Evolutionary conservation across 2,329 filamentous ascomycete genomes (phyloP).

Genomic region (Aspergillus sp.): DNA sequence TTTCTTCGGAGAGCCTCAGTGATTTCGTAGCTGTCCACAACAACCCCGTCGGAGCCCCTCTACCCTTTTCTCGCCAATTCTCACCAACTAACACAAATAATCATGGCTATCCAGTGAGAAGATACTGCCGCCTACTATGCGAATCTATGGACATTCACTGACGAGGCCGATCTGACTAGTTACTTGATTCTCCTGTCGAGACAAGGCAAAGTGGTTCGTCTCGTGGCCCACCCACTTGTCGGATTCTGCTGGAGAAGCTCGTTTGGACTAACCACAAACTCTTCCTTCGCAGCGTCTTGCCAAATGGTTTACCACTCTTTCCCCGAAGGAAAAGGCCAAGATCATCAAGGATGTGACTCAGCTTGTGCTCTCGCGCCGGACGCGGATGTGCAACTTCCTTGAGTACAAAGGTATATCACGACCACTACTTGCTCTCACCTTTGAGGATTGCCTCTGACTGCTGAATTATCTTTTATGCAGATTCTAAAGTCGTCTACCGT

Average conservation of each 20-base stretch:
- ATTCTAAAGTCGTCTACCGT: slow-evolving; percentile 97
- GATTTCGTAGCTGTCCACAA: not conserved
- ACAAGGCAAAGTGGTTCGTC: slow-evolving; percentile 95
- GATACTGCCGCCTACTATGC: not conserved
- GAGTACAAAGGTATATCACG: slow-evolving; percentile 80
- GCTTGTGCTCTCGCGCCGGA: slow-evolving; percentile 88
- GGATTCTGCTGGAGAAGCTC: slow-evolving; percentile 13
- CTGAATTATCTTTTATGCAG: slow-evolving; percentile 41
- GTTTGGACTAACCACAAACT: slow-evolving; percentile 21
- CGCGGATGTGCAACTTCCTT: slow-evolving; percentile 99
- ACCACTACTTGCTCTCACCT: slow-evolving; percentile 1
- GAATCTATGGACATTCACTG: slow-evolving; percentile 8
- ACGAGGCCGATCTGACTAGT: slow-evolving; percentile 45
- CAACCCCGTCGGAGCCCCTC: not conserved
- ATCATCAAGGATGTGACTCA: slow-evolving; percentile 99
- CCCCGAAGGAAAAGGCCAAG: slow-evolving; percentile 97
- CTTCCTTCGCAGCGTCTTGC: slow-evolving; percentile 68
- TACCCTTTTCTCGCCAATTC: slow-evolving; percentile 7
- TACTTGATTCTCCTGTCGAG: slow-evolving; percentile 96
- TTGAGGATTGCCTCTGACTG: slow-evolving; percentile 1
- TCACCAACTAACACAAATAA: slow-evolving; percentile 3
- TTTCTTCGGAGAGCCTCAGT: not conserved
- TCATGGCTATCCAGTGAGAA: slow-evolving; percentile 32
- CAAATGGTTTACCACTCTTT: slow-evolving; percentile 98
- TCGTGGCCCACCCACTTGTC: slow-evolving; percentile 36